Evolutionary conservation across 2,329 filamentous ascomycete genomes (phyloP).

Genomic region (Diaporthe citri): DNA sequence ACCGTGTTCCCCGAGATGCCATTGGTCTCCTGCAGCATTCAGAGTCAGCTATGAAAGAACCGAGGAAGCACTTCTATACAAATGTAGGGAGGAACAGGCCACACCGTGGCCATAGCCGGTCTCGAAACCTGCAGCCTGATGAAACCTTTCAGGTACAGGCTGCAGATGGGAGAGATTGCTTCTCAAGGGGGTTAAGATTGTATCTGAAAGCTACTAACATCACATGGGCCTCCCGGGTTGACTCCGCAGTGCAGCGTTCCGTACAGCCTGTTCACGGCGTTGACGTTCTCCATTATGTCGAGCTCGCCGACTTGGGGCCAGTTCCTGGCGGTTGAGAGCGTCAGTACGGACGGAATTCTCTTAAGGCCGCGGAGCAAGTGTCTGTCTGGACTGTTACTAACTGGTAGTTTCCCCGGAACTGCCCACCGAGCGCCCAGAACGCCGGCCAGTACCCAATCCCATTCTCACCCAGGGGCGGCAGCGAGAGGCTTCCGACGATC

Average conservation of each 20-base stretch:
- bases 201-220: too few species aligned
- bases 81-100: too few species aligned
- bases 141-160: too few species aligned
- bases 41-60: too few species aligned
- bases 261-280: conserved; percentile 43
- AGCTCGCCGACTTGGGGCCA: conserved; percentile 48
- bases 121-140: too few species aligned
- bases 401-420: conserved; percentile 24
- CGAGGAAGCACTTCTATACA: too few species aligned
- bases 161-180: too few species aligned
- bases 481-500: conserved; percentile 42
- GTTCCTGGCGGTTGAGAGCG: conserved; percentile 39
- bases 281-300: conserved; percentile 50
- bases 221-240: conserved; percentile 49
- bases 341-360: neutral
- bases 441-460: conserved; percentile 30
- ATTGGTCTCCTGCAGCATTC: too few species aligned
- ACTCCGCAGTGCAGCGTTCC: conserved; percentile 47
- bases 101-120: too few species aligned
- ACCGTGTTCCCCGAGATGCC: conserved; percentile 42
- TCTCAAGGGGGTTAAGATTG: too few species aligned
- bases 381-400: neutral
- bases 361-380: neutral
- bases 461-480: conserved; percentile 27
- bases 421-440: conserved; percentile 23